Base-by-base conservation (phyloP, 805 yeast genomes). In the Saturnispora besseyi region DNA sequence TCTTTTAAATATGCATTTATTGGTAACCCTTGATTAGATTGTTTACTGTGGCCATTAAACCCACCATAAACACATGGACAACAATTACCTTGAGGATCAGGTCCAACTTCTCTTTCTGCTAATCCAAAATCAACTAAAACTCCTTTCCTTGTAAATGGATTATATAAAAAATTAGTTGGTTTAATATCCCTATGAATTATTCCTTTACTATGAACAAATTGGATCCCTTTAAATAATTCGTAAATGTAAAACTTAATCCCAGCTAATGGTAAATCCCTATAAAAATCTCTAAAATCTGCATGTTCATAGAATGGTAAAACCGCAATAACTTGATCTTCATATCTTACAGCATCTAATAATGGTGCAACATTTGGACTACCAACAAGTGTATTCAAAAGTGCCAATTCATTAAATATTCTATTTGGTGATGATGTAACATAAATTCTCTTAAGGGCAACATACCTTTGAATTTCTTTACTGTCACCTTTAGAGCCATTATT, bases 391-490 rank as follows among this genome's bases (percentile, higher is more conserved):
- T 84, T 84, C 31, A 93, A 72, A 44, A 93, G 69, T 55, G 83
- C 83, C 55, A 93, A 75, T 65, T 93, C 99, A 63, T 90, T 90
- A 58, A 78, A 81, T 41, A 93, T 91, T 65, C 99, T 76, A 54
- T 80, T 82, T 0, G 98, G 97, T 7, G 97, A 88, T 1, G 96
- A 87, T 0, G 99, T 93, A 21, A 90, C 98, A 64, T 91, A 90
- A 44, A 93, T 88, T 60, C 93, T 79, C 63, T 93, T 93, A 57
- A 93, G 71, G 2, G 99, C 99, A 51, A 93, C 98, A 29, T 59
- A 44, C 72, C 55, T 65, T 70, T 51, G 58, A 57, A 26, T 62
- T 62, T n/a, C 5, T 42, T 13, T 13, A 12, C 13, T 5, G 26
- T 12, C 40, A 22, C 11, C 21, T n/a, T 29, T 30, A 28, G 22